Percentiles rank a stretch among this genome's conserved stretches.
Evolutionary conservation across 2,329 filamentous ascomycete genomes (phyloP).

Genomic region (Fusarium tanahbumbuense): DNA sequence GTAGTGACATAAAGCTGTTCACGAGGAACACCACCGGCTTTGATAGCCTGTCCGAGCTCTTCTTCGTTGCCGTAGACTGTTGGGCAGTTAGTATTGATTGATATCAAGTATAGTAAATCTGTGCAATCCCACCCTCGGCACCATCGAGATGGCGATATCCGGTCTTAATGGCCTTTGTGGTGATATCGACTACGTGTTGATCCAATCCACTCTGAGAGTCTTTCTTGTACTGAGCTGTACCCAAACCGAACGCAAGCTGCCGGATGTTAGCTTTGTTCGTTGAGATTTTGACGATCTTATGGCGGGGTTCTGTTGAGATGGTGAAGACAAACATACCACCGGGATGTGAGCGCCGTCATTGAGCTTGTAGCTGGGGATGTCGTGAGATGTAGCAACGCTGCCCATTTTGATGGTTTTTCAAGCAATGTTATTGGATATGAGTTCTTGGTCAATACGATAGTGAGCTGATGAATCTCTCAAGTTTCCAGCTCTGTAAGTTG

Average conservation of each 20-base stretch:
- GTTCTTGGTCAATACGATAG: not conserved
- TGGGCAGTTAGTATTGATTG: not conserved
- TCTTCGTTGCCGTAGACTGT: conserved; percentile 73
- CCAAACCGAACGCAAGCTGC: conserved; percentile 77
- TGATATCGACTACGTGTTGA: conserved; percentile 60
- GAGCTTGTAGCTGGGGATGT: conserved; percentile 71
- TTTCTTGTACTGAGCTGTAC: conserved; percentile 72
- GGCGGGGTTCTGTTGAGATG: not conserved
- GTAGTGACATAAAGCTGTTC: conserved; percentile 76
- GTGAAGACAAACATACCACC: conserved; percentile 60
- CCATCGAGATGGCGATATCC: conserved; percentile 81
- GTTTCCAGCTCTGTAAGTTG: not conserved
- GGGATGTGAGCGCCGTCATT: conserved; percentile 81
- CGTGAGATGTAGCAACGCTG: conserved; percentile 24
- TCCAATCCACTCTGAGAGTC: conserved; percentile 64
- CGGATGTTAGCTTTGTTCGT: conserved; percentile 2
- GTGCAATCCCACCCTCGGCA: conserved; percentile 68
- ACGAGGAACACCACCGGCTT: conserved; percentile 71
- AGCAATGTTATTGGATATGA: not conserved
- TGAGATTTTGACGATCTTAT: not conserved
- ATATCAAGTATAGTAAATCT: too few relatives aligned
- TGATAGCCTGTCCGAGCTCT: conserved; percentile 79
- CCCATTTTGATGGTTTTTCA: conserved; percentile 20
- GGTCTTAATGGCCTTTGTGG: conserved; percentile 72
- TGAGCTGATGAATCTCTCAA: not conserved